phyloP scores from a whole-genome alignment of 2,329 filamentous ascomycete genomes.

The Nothomitra cinnamomea region DNA sequence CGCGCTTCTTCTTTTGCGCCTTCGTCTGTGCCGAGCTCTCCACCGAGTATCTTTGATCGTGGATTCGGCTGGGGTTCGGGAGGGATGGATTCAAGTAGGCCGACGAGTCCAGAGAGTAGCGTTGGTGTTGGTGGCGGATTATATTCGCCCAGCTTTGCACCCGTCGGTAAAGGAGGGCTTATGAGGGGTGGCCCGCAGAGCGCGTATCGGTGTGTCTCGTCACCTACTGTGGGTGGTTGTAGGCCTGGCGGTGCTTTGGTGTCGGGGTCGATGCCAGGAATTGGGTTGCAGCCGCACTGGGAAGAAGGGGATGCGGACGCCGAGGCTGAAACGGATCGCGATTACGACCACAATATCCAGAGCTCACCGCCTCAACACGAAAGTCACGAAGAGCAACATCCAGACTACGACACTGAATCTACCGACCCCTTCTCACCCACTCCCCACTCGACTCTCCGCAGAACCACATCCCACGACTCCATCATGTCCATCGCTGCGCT shows the following conservation, averaged over 20 bases:
- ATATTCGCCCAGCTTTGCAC: constrained; percentile 28
- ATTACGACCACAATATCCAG: constrained; percentile 1
- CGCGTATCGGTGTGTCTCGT: constrained; percentile 32
- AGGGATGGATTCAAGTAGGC: constrained; percentile 46
- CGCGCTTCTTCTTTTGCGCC: constrained; percentile 41
- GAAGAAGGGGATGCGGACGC: constrained; percentile 14
- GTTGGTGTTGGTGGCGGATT: constrained; percentile 23
- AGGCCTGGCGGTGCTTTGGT: constrained; percentile 18
- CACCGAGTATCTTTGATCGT: constrained; percentile 68
- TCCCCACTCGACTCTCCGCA: constrained; percentile 30
- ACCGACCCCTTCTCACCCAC: constrained; percentile 23
- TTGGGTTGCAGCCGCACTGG: constrained; percentile 10
- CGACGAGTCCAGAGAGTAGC: constrained; percentile 68
- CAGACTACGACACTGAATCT: constrained; percentile 14
- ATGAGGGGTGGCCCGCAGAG: constrained; percentile 38
- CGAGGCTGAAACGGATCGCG: constrained; percentile 14
- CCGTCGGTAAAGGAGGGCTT: constrained; percentile 45
- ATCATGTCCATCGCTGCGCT: constrained; percentile 75
- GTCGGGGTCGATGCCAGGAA: constrained; percentile 14
- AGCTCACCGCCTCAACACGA: constrained; percentile 12
- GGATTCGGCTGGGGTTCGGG: constrained; percentile 35
- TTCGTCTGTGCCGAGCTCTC: constrained; percentile 68
- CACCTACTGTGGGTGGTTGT: constrained; percentile 7
- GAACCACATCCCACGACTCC: constrained; percentile 67
- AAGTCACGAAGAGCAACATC: constrained; percentile 11